These are phyloP conservation scores for Warburgia ugandensis DNA, from an alignment of 164 flowering plant genomes.

Conservation along the genomic window DNA sequence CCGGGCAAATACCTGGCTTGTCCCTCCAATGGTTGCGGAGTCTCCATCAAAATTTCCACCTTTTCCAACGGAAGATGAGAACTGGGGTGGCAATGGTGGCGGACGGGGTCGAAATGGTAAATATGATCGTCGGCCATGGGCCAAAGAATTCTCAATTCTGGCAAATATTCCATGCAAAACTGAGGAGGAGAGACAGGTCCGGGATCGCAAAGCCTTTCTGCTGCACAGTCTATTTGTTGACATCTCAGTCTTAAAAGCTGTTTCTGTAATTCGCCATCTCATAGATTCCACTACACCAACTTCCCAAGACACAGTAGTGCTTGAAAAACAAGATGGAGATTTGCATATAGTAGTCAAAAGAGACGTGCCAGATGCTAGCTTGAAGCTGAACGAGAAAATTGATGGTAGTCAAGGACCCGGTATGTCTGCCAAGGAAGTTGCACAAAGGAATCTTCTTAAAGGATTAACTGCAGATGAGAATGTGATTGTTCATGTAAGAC, in stretches of 20 bases:
- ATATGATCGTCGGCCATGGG: conserved; percentile 73
- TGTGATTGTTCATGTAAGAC: conserved; percentile 75
- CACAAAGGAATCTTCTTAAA: conserved; percentile 59
- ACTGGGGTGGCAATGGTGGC: conserved; percentile 95
- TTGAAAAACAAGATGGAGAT: conserved; percentile 66
- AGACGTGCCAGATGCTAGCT: conserved; percentile 42
- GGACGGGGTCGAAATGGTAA: conserved; percentile 68
- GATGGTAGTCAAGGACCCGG: conserved; percentile 18
- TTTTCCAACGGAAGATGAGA: conserved; percentile 81
- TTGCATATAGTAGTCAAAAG: conserved; percentile 42
- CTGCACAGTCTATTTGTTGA: conserved; percentile 81
- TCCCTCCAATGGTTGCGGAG: conserved; percentile 56
- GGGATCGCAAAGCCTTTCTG: conserved; percentile 90
- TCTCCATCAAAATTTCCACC: conserved; percentile 48
- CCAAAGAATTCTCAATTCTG: conserved; percentile 74
- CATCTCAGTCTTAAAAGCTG: conserved; percentile 63
- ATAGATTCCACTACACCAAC: conserved; percentile 27
- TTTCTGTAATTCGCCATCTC: conserved; percentile 43
- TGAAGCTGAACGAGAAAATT: conserved; percentile 27
- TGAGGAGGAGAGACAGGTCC: conserved; percentile 79
- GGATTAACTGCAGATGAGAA: conserved; percentile 93
- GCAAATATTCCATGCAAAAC: conserved; percentile 84
- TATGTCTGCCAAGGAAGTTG: conserved; percentile 34
- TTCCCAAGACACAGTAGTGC: conserved; percentile 25
- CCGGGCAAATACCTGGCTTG: conserved; percentile 93